These are phyloP conservation scores for Porcisia hertigi DNA, from an alignment of 208 protist genomes.

Conservation along the genomic window DNA sequence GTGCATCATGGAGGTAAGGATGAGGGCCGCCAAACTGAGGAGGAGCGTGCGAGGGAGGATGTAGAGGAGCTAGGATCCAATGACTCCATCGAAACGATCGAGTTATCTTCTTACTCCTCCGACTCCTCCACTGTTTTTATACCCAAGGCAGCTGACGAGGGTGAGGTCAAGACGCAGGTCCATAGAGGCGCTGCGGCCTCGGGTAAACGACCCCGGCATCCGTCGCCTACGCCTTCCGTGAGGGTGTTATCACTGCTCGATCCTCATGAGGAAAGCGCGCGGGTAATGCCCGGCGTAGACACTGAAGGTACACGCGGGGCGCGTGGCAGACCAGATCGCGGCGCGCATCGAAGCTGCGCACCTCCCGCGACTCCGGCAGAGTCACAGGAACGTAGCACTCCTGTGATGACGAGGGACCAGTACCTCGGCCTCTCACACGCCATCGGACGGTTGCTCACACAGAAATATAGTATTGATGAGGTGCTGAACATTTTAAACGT, in stretches of 20 bases:
- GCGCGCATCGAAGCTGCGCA: not conserved
- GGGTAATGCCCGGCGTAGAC: not conserved
- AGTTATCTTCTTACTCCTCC: not conserved
- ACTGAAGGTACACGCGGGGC: not conserved
- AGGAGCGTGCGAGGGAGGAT: not conserved
- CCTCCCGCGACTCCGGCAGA: not conserved
- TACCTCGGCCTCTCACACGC: slow-evolving; percentile 80
- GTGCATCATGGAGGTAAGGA: not conserved
- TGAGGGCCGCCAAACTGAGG: not conserved
- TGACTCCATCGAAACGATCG: not conserved
- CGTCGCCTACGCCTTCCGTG: not conserved
- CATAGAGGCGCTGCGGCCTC: not conserved
- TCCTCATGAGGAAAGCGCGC: slow-evolving; percentile 1
- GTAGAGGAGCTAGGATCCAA: not conserved
- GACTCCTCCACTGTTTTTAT: too few relatives aligned
- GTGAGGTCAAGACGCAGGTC: not conserved
- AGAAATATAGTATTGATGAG: slow-evolving; percentile 67
- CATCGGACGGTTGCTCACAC: slow-evolving; percentile 75
- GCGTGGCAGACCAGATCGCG: not conserved
- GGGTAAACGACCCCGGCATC: slow-evolving; percentile 7
- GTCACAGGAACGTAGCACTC: slow-evolving; percentile 7
- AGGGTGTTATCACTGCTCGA: slow-evolving; percentile 25
- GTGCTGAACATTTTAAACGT: slow-evolving; percentile 61
- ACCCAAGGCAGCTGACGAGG: not conserved
- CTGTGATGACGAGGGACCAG: slow-evolving; percentile 62